Evolutionary conservation across 2,329 filamentous ascomycete genomes (phyloP).

Genomic region (Scedosporium boydii): DNA sequence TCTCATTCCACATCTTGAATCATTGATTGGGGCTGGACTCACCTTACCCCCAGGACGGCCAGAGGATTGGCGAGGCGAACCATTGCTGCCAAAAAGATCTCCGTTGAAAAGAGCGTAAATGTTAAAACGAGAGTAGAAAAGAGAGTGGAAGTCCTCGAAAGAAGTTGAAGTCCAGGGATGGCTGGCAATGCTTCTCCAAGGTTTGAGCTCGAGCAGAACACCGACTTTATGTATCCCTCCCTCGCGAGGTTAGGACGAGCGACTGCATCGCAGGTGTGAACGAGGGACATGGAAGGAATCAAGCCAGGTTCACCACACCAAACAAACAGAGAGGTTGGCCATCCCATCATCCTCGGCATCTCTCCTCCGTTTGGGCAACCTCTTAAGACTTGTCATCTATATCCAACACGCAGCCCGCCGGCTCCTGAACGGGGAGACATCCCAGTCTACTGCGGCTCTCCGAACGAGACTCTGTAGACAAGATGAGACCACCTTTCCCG

Average conservation of each 20-base stretch:
- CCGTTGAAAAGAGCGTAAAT: neutral
- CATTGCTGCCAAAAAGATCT: neutral
- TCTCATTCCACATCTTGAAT: neutral
- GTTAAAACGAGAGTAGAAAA: neutral
- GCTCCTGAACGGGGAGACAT: neutral
- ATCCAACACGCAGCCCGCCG: neutral
- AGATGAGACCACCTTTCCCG: neutral
- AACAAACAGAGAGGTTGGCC: neutral
- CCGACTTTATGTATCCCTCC: neutral
- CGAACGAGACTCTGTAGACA: neutral
- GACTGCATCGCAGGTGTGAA: neutral
- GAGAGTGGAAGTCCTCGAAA: neutral
- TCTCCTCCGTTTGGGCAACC: neutral
- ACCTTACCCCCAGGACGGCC: constrained; percentile 2
- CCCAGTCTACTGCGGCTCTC: neutral
- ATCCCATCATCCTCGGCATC: neutral
- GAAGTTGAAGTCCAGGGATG: neutral
- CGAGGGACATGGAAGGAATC: neutral
- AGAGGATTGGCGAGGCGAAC: neutral
- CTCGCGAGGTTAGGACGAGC: neutral
- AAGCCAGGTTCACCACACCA: neutral
- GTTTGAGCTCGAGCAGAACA: too few species aligned
- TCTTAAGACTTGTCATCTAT: neutral
- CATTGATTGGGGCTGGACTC: neutral
- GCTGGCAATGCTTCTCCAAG: too few species aligned